Evolutionary conservation across 257 asterid species (phyloP), one percentile per base, ranked within the genome.

Genomic region (Mitragyna speciosa): DNA sequence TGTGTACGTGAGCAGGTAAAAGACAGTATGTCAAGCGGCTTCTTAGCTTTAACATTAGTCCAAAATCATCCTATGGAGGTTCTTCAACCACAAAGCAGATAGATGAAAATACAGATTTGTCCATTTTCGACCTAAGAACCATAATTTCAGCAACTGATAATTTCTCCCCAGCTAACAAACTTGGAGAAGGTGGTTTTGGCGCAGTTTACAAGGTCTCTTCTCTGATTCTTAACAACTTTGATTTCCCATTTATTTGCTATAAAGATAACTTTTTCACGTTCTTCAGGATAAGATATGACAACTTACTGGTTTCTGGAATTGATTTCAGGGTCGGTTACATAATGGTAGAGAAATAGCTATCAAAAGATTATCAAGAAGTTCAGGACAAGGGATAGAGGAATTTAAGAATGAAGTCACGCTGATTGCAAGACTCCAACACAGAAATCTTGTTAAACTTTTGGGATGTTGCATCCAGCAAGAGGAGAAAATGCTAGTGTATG

Each of bases 101-200:
- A 12, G 78, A 83, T 51, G 78, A 83, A 54, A 71, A 31, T 31
- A 17, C 47, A 47, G 82, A 85, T 43, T 78, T 80, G 36, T 76
- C 71, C 11, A 14, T 81, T 20, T 83, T 83, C 82, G 68, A 79
- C 81, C 67, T 86, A 7, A 78, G 79, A 7, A 79, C 68, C 75
- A 67, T 79, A 26, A 63, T 28, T 7, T 7, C 77, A 33, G 84
- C 89, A 26, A 86, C 87, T 11, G 58, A 78, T 41, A 79, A 83
- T 64, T 86, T 83, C 73, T 83, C 85, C 14, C 2, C 49, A 36
- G 61, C 74, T 1, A 81, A 76, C 65, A 86, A 86, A 77, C 79
- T 86, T 12, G 86, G 87, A 72, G 77, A 81, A 76, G 89, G 87
- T 6, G 89, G 87, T 2, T 83, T 80, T 70, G 87, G 87, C 39